Base-by-base conservation (phyloP, 371 early-diverging fungal species). In the Mortierella sp. region DNA sequence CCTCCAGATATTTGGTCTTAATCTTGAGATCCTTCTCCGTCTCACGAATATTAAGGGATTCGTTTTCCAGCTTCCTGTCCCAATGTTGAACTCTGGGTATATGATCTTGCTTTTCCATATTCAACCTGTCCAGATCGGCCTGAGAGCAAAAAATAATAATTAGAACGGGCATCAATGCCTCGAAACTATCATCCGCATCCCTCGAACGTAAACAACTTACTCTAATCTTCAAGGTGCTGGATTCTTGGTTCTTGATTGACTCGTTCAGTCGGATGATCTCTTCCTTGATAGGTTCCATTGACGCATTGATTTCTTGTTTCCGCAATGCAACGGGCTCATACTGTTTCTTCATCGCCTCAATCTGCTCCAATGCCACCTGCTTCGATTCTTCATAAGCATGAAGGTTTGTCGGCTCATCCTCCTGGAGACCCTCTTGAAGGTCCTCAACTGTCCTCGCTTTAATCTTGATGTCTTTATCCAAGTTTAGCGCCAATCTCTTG, bases 41-140 rank as follows among this genome's bases (percentile, higher is more conserved):
- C 6, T 47, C 66, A 16, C 57, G 49, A 32, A 83, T 58, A 18
- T 69, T 58, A 37, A 69, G 67, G 47, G 70, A 66, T 52, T 84
- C 66, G 24, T 43, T 67, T 0, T 80, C 68, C 3, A 83, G 77
- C 68, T 84, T 90, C 51, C 62, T 67, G 8, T 83, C 78, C 87
- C 89, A 90, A 66, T 90, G 80, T 39, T 72, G 74, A 22, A 87
- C 83, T 49, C 75, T 83, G n/a, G 79, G 73, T 49, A 68, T 16
- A 57, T 78, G 68, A 1, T 77, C 69, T 32, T 84, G 76, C 32
- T 73, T 69, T 47, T 87, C 68, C 35, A 57, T 60, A 8, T 76
- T 65, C 60, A 77, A 72, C 20, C 51, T 61, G n/a, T 89, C 88
- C 20, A 87, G 76, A 4, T 83, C 83, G 2, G 60, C 65, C 59